phyloP scores from a whole-genome alignment of 441 rosid species.

The Biscutella auriculata region DNA sequence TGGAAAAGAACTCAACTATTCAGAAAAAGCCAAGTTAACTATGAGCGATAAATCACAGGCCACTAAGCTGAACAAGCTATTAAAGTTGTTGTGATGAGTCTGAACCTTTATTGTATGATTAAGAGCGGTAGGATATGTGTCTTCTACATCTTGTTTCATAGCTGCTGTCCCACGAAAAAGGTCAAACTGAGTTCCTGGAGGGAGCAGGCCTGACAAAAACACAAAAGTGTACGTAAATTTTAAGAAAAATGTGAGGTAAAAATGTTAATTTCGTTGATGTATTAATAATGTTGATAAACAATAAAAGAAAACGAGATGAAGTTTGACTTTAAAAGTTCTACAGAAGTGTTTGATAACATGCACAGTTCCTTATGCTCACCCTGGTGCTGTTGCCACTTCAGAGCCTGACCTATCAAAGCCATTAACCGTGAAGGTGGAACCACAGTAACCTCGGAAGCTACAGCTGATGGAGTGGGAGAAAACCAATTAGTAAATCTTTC shows the following conservation, averaged over 20 bases:
- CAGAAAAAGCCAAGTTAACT: neutral
- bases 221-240: conserved; percentile 7
- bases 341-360: neutral
- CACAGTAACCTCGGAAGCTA: conserved; percentile 87
- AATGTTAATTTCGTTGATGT: neutral
- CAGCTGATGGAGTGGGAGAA: conserved; percentile 37
- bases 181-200: conserved; percentile 99
- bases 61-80: neutral
- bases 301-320: neutral
- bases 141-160: conserved; percentile 97
- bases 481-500: conserved; percentile 1
- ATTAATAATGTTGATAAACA: neutral
- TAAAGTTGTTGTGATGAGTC: conserved; percentile 18
- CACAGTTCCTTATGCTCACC: conserved; percentile 33
- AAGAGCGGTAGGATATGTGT: conserved; percentile 73
- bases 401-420: conserved; percentile 96
- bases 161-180: conserved; percentile 96
- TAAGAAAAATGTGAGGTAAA: neutral
- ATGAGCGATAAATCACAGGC: neutral
- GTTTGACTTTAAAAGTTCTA: neutral
- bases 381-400: conserved; percentile 99
- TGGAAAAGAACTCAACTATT: neutral
- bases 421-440: conserved; percentile 97
- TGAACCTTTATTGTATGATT: conserved; percentile 79
- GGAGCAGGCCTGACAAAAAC: conserved; percentile 56